Evolutionary conservation across 306 rosid species (phyloP).

Genomic region (Medicago truncatula): MtrunA17r5.0-ANR NC_053042.1:45469501-45470000

Average conservation of each 20-base stretch:
- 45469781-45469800: conserved; percentile 27
- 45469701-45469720: conserved; percentile 59
- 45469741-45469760: conserved; percentile 97
- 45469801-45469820: background rate
- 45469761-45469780: conserved; percentile 29
- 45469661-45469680: conserved; percentile 34
- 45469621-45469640: conserved; percentile 6
- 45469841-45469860: conserved; percentile 17
- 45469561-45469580: too few relatives aligned
- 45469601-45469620: background rate
- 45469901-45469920: conserved; percentile 80
- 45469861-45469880: background rate
- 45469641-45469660: conserved; percentile 19
- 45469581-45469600: too few relatives aligned
- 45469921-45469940: conserved; percentile 82
- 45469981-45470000: conserved; percentile 95
- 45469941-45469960: conserved; percentile 87
- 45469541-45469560: too few relatives aligned
- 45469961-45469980: conserved; percentile 90
- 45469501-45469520: too few relatives aligned
- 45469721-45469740: conserved; percentile 93
- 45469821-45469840: conserved; percentile 11
- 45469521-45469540: too few relatives aligned
- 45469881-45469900: conserved; percentile 7
- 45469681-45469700: conserved; percentile 46